Base-by-base conservation (phyloP, 768 basidiomycete species). In the Hygrocybe coccinea region DNA sequence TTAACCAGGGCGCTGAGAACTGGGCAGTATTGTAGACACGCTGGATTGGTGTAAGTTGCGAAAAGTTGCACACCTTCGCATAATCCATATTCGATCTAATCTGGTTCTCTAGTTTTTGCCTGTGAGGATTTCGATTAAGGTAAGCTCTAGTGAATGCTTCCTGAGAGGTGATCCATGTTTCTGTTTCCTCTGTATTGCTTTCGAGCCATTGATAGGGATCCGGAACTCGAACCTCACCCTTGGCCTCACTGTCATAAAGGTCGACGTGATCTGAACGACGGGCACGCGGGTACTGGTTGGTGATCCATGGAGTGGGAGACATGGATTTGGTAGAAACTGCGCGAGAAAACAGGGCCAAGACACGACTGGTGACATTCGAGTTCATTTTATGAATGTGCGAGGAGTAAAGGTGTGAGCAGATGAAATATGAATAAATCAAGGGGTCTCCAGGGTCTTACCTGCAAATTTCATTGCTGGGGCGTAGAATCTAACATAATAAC, bases 141-240 rank as follows among this genome's bases (percentile, higher is more conserved):
- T 85, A 82, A 25, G 71, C 54, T 35, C 80, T 76, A 14, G 85
- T 86, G 61, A 79, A 84, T 8, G 63, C 64, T 53, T 81, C 82
- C 64, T 89, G 87, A 7, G 74, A 77, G 22, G 78, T 73, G 1
- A 76, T 83, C 86, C 87, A 89, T 37, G 72, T 64, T 48, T 85
- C 77, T 0, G 84, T 87, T 66, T 91, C 87, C 15, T 78, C 69
- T 24, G 78, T 75, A 60, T 83, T 67, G 25, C 80, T 71, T 57
- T 90, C 87, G 19, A 92, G 74, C 87, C 89, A 91, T 43, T 79
- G 71, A 71, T 89, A 89, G 5, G 89, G 87, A 67, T 90, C 85
- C 3, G 74, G 68, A 0, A 92, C 83, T 37, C 70, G 71, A 38
- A 90, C 84, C 52, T 82, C 64, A 21, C 85, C 87, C n/a, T 75